Evolutionary conservation across 2,329 filamentous ascomycete genomes (phyloP).

Genomic region (Ophiocordyceps camponoti-saundersi): DNA sequence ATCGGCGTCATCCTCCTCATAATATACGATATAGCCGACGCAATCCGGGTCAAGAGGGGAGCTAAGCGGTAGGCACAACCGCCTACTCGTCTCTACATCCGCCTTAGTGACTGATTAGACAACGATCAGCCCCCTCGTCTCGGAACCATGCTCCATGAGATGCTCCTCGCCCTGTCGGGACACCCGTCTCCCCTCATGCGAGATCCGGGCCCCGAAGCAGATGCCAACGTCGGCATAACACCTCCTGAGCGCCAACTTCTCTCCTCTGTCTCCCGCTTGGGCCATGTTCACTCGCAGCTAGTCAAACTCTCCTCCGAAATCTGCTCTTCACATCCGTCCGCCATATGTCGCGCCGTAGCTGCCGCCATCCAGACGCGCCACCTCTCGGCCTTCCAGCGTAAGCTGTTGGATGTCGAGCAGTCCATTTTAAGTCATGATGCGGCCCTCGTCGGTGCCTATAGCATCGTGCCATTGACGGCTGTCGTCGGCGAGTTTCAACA

Average conservation of each 20-base stretch:
- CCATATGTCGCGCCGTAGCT: constrained; percentile 75
- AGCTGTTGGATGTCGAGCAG: constrained; percentile 71
- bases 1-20: constrained; percentile 31
- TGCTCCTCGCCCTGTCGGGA: constrained; percentile 88
- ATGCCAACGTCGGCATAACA: constrained; percentile 37
- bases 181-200: constrained; percentile 80
- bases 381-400: constrained; percentile 63
- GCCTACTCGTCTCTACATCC: not conserved
- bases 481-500: constrained; percentile 72
- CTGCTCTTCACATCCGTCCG: constrained; percentile 54
- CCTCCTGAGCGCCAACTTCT: constrained; percentile 74
- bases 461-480: constrained; percentile 79
- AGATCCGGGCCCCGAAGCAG: constrained; percentile 26
- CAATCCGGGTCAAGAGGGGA: constrained; percentile 17
- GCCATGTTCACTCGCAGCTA: constrained; percentile 59
- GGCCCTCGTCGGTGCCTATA: constrained; percentile 71
- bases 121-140: not conserved
- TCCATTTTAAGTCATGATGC: constrained; percentile 62
- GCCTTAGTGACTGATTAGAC: not conserved
- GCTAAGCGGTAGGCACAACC: constrained; percentile 6
- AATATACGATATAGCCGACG: constrained; percentile 24
- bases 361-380: constrained; percentile 60
- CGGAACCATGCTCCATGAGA: constrained; percentile 79
- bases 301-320: constrained; percentile 50
- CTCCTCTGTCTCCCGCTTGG: constrained; percentile 57